These are phyloP conservation scores for Pythium biforme DNA, from an alignment of 352 stramenopile genomes.

Conservation along the genomic window DNA sequence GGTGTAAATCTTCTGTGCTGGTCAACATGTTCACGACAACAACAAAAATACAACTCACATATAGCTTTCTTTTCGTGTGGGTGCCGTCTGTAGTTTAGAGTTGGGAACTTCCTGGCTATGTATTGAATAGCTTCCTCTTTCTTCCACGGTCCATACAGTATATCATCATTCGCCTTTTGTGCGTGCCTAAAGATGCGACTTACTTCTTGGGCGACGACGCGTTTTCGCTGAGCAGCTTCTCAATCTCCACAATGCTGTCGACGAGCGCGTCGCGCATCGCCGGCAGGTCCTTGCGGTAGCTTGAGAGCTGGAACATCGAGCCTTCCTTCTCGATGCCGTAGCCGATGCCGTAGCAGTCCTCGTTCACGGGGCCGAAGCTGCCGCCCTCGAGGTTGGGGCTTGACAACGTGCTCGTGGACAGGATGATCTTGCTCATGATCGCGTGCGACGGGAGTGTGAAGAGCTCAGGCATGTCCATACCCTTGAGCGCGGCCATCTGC, in stretches of 20 bases:
- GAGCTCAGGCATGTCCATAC: slow-evolving; percentile 59
- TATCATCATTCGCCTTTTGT: background rate
- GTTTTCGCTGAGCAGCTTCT: slow-evolving; percentile 29
- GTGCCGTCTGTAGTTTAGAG: background rate
- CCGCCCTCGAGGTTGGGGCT: slow-evolving; percentile 82
- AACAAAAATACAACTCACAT: background rate
- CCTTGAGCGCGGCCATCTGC: slow-evolving; percentile 65
- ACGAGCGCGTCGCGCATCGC: slow-evolving; percentile 74
- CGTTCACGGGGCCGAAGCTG: slow-evolving; percentile 88
- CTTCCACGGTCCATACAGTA: background rate
- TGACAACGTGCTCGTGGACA: slow-evolving; percentile 90
- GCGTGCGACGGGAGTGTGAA: slow-evolving; percentile 79
- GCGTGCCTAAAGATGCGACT: no score
- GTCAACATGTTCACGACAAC: background rate
- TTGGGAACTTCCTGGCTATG: background rate
- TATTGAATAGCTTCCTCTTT: background rate
- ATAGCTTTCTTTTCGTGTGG: background rate
- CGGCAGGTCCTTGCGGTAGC: slow-evolving; percentile 76
- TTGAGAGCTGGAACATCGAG: slow-evolving; percentile 85
- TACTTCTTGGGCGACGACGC: slow-evolving; percentile 21
- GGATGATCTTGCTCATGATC: slow-evolving; percentile 86
- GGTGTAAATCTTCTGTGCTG: background rate
- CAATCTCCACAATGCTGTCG: slow-evolving; percentile 70
- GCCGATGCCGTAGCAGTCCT: slow-evolving; percentile 89
- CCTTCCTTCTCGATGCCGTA: slow-evolving; percentile 86